These are phyloP conservation scores for Penicillium lagena DNA, from an alignment of 495 filamentous ascomycete genomes.

Conservation along the genomic window DNA sequence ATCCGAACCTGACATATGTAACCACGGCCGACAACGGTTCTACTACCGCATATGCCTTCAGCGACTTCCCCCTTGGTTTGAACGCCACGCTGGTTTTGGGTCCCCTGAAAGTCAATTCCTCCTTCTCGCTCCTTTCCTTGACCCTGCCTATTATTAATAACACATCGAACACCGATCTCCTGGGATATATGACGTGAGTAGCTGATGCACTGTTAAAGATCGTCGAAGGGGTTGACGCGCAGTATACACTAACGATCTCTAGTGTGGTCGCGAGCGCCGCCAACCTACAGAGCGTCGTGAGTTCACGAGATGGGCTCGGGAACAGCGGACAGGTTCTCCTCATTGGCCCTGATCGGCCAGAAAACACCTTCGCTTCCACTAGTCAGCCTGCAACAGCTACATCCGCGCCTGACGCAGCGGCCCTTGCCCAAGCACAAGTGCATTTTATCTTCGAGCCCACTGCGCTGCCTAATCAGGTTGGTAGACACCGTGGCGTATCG, in stretches of 20 bases:
- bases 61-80: constrained; percentile 42
- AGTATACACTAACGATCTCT: constrained; percentile 1
- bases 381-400: constrained; percentile 17
- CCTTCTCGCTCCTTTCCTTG: constrained; percentile 71
- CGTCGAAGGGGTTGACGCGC: too few relatives aligned
- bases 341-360: constrained; percentile 54
- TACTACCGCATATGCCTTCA: constrained; percentile 28
- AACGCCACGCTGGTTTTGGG: constrained; percentile 56
- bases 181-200: constrained; percentile 59
- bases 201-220: background rate
- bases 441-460: constrained; percentile 39
- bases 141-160: constrained; percentile 69
- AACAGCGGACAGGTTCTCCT: constrained; percentile 60
- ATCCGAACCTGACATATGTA: constrained; percentile 67
- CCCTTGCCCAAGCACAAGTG: constrained; percentile 17
- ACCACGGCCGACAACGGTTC: constrained; percentile 27
- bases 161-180: constrained; percentile 46
- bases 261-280: constrained; percentile 62
- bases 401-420: constrained; percentile 7
- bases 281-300: constrained; percentile 50
- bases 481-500: constrained; percentile 44
- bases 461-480: constrained; percentile 17
- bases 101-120: constrained; percentile 59
- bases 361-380: constrained; percentile 54
- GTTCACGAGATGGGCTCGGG: constrained; percentile 60